Percentiles rank a stretch among this genome's conserved stretches.
Evolutionary conservation across 495 filamentous ascomycete species (phyloP).

Genomic region (Cryomyces minteri): DNA sequence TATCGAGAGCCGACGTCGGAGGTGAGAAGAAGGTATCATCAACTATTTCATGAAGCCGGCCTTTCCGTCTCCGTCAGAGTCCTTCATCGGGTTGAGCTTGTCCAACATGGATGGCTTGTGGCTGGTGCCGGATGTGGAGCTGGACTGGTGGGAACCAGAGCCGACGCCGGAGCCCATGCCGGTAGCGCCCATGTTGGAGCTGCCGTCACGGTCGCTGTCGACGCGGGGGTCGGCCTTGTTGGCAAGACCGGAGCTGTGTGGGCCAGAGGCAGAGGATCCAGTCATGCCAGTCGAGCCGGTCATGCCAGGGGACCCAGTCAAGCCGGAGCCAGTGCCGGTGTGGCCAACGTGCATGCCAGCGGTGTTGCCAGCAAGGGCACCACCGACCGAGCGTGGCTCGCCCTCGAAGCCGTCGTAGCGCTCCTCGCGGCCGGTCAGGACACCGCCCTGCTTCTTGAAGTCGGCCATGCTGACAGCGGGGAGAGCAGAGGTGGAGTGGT

Average conservation of each 20-base stretch:
- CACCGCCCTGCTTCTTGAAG: constrained; percentile 37
- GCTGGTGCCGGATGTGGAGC: background rate
- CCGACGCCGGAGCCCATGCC: too few species aligned
- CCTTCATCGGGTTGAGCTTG: constrained; percentile 5
- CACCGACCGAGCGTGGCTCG: constrained; percentile 29
- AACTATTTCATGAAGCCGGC: constrained; percentile 5
- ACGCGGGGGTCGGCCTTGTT: constrained; percentile 32
- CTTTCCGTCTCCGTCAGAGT: constrained; percentile 8
- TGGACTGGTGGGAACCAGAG: background rate
- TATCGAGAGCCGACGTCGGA: too few species aligned
- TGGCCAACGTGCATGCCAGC: too few species aligned
- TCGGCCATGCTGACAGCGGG: constrained; percentile 42
- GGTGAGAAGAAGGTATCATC: background rate
- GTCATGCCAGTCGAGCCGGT: background rate
- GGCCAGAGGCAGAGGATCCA: constrained; percentile 16
- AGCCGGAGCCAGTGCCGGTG: background rate
- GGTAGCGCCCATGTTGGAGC: background rate
- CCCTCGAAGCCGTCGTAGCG: constrained; percentile 36
- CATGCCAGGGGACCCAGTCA: background rate
- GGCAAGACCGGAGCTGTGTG: constrained; percentile 19
- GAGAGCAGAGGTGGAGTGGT: constrained; percentile 36
- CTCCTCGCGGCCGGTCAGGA: constrained; percentile 32
- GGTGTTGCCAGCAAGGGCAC: constrained; percentile 12
- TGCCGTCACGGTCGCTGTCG: constrained; percentile 14
- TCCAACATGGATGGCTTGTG: constrained; percentile 1